Conservation (phyloP, 129 eudicot genomes). For the Flaveria brownii region DNA sequence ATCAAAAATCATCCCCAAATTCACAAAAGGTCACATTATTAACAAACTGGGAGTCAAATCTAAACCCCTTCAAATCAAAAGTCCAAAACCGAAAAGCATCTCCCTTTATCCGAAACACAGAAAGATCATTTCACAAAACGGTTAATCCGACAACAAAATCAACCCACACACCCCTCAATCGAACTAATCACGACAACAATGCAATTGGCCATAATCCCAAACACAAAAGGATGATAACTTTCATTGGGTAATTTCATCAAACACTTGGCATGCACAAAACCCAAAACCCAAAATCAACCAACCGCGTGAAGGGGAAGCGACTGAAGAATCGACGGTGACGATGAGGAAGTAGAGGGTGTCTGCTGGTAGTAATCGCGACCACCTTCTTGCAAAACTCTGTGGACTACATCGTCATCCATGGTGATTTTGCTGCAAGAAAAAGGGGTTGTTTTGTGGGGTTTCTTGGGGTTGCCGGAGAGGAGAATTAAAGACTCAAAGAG, state of each 20-base stretch:
- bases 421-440: conserved; percentile 6
- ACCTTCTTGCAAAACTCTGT: conserved; percentile 87
- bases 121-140: conserved; percentile 7
- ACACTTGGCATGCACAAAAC: conserved; percentile 27
- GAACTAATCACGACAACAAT: neutral
- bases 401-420: conserved; percentile 90
- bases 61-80: conserved; percentile 18
- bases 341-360: conserved; percentile 79
- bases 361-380: conserved; percentile 89
- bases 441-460: conserved; percentile 18
- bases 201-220: conserved; percentile 14
- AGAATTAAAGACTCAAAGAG: conserved; percentile 10
- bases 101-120: conserved; percentile 7
- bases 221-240: neutral
- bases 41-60: neutral
- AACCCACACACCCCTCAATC: neutral
- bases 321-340: conserved; percentile 92
- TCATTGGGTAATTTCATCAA: conserved; percentile 30
- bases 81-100: neutral
- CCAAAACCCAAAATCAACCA: conserved; percentile 13
- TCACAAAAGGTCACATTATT: conserved; percentile 2
- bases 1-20: conserved; percentile 1
- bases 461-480: conserved; percentile 33
- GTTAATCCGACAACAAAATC: conserved; percentile 1
- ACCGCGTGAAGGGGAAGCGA: conserved; percentile 99